Evolutionary conservation across 1,139 yeast genomes (phyloP), one percentile per base, ranked within the genome.

Genomic region (Candida sanyaensis): DNA sequence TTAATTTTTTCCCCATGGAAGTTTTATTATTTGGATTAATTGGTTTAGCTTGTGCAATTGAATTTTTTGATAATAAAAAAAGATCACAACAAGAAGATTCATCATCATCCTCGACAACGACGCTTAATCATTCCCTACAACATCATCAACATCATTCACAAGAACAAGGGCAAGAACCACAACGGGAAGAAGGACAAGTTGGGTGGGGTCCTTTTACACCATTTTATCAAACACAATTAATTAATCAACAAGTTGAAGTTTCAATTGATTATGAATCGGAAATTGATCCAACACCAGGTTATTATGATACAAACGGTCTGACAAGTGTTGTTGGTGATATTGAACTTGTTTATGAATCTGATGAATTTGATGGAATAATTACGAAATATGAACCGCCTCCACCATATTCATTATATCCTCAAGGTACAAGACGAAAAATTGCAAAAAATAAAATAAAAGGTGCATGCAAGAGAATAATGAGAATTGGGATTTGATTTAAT

Each of bases 1-100:
- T 41, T 12, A 24, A 23, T 21, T 23, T 24, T 13, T 41, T 41
- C n/a, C 8, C 21, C 10, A 41, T 41, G 43, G 43, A 41, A 37
- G 8, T 41, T 8, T 10, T 41, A 24, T 26, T 41, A 12, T 8
- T 41, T 26, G 13, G 37, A n/a, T 12, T 41, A n/a, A 41, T 41
- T 24, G 43, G 43, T 9, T n/a, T 34, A n/a, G 26, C 36, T 8
- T 41, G 29, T 32, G 43, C 37, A 9, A 12, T 26, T 9, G 30
- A 26, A 11, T 26, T 41, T 12, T 32, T 41, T n/a, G 43, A 32
- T 17, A 29, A n/a, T 12, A 13, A 13, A 8, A 38, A 29, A n/a
- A 6, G 24, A n/a, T 9, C n/a, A 26, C 13, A 31, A 31, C 34
- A 31, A 31, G 13, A 31, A 26, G 17, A n/a, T 31, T 13, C 10